Percentiles rank a stretch among this genome's conserved stretches.
Conservation (phyloP, 352 stramenopile species). For the Phytophthora sp. region DNA sequence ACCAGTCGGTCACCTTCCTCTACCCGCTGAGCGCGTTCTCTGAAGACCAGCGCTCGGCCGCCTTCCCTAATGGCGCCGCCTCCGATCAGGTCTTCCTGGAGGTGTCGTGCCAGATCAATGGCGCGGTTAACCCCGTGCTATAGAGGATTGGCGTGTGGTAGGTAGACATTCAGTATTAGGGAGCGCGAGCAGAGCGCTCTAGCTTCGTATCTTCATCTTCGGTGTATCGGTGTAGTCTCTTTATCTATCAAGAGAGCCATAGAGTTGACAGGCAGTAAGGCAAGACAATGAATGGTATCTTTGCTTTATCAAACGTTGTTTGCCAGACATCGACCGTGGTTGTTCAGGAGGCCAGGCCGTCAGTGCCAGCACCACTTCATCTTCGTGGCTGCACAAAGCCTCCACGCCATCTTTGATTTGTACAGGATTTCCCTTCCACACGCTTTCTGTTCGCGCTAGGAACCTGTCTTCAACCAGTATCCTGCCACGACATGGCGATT, state of each 20-base stretch:
- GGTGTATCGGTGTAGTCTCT: constrained; percentile 30
- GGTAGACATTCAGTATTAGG: constrained; percentile 45
- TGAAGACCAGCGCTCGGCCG: constrained; percentile 48
- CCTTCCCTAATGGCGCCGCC: constrained; percentile 23
- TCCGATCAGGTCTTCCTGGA: constrained; percentile 78
- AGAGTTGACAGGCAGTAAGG: constrained; percentile 12
- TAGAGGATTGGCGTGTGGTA: constrained; percentile 24
- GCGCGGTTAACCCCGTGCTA: constrained; percentile 28
- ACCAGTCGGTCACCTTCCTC: constrained; percentile 83
- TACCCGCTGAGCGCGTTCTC: constrained; percentile 86
- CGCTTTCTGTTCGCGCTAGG: no score
- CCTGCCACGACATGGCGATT: no score
- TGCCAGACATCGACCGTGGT: no score
- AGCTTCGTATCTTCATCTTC: constrained; percentile 38
- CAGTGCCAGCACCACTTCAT: no score
- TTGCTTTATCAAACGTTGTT: constrained; percentile 7
- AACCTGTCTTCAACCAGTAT: no score
- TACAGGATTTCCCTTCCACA: no score
- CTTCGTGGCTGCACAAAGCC: no score
- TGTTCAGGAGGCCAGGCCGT: no score
- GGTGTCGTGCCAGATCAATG: constrained; percentile 80
- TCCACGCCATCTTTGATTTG: no score
- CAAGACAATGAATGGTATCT: constrained; percentile 34
- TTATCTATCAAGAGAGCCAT: constrained; percentile 42
- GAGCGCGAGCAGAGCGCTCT: constrained; percentile 37